Conservation (phyloP, 2,329 filamentous ascomycete species). For the Aspergillus fructus region DNA sequence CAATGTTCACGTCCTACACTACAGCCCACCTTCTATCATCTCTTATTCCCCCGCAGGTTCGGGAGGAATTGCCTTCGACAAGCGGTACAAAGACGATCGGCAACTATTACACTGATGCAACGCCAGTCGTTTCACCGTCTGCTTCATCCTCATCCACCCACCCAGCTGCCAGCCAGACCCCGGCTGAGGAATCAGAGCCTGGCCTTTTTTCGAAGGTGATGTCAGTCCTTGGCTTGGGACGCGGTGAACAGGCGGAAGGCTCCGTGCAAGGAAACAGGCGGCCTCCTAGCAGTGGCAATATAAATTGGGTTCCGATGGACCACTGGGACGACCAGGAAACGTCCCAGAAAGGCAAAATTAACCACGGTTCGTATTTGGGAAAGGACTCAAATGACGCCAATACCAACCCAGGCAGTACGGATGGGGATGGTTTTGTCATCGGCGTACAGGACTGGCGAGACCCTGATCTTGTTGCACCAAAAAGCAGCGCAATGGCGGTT, state of each 20-base stretch:
- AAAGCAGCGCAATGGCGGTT: constrained; percentile 25
- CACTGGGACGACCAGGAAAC: constrained; percentile 59
- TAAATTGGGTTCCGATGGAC: constrained; percentile 70
- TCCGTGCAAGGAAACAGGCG: constrained; percentile 56
- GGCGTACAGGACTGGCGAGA: constrained; percentile 88
- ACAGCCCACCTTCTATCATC: constrained; percentile 91
- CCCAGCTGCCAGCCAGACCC: constrained; percentile 18
- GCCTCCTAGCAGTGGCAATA: constrained; percentile 69
- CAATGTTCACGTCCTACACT: constrained; percentile 90
- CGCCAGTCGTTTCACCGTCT: constrained; percentile 29
- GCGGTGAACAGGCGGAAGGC: constrained; percentile 22
- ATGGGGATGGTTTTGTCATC: constrained; percentile 69
- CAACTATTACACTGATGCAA: constrained; percentile 24
- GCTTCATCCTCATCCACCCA: constrained; percentile 35
- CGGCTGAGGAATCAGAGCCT: constrained; percentile 20
- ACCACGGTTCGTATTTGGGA: constrained; percentile 6
- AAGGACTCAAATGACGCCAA: constrained; percentile 17
- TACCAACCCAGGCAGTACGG: constrained; percentile 23
- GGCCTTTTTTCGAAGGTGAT: constrained; percentile 48
- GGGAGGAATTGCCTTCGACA: constrained; percentile 61
- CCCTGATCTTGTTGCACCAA: constrained; percentile 63
- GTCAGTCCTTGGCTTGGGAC: constrained; percentile 43
- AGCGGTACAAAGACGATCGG: constrained; percentile 45
- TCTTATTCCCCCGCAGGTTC: constrained; percentile 70
- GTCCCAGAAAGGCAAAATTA: constrained; percentile 4